These are phyloP conservation scores for Chenopodium suecicum DNA, from an alignment of 148 eudicot genomes.

Conservation along the genomic window DNA sequence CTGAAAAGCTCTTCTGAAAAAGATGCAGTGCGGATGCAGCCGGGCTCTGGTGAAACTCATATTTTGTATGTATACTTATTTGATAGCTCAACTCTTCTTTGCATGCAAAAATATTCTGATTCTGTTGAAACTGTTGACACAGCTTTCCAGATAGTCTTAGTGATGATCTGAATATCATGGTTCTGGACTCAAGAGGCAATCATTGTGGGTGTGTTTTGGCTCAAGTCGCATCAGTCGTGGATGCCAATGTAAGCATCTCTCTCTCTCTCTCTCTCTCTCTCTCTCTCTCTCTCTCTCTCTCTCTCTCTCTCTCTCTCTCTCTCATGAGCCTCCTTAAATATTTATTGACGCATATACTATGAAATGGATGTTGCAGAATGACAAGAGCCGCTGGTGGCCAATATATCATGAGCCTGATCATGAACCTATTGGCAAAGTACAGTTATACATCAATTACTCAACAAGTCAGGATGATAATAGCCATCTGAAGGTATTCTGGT, in stretches of 20 bases:
- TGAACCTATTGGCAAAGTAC: conserved; percentile 40
- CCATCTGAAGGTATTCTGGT: conserved; percentile 36
- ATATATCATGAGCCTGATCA: conserved; percentile 35
- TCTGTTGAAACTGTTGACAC: conserved; percentile 10
- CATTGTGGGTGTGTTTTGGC: conserved; percentile 45
- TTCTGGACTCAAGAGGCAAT: conserved; percentile 46
- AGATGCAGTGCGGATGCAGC: conserved; percentile 50
- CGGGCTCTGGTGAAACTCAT: conserved; percentile 51
- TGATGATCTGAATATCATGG: conserved; percentile 46
- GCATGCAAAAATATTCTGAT: neutral
- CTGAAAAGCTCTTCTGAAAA: conserved; percentile 49
- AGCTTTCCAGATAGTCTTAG: conserved; percentile 47
- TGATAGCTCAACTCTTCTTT: neutral
- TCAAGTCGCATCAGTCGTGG: conserved; percentile 46
- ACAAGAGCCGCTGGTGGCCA: conserved; percentile 40
- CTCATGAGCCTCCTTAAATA: too few species aligned
- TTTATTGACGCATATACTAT: neutral
- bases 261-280: too few species aligned
- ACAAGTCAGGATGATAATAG: conserved; percentile 37
- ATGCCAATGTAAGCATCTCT: conserved; percentile 31
- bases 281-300: neutral
- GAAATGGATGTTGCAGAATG: conserved; percentile 32
- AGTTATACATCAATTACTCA: conserved; percentile 31
- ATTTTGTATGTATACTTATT: conserved; percentile 38
- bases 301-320: too few species aligned